phyloP scores from a whole-genome alignment of 2,329 filamentous ascomycete genomes.

The Pseudohalonectria lignicola region DNA sequence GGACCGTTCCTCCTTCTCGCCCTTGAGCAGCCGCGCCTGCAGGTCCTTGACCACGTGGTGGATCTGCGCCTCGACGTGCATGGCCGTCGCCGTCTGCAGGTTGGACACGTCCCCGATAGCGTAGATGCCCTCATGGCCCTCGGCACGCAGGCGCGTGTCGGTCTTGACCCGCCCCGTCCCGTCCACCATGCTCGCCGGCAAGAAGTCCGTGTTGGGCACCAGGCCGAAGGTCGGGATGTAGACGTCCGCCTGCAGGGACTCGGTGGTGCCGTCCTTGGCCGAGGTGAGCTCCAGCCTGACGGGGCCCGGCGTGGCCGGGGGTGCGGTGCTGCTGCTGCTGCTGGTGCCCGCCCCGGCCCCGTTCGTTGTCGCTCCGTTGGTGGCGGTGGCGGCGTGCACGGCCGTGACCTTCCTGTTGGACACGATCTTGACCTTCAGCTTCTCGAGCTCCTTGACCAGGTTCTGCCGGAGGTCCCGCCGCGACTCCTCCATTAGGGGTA shows the following conservation, averaged over 20 bases:
- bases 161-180: slow-evolving; percentile 12
- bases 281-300: background rate
- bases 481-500: slow-evolving; percentile 24
- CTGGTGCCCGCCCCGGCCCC: too few relatives aligned
- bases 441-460: slow-evolving; percentile 16
- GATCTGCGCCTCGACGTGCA: slow-evolving; percentile 13
- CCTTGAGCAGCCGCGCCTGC: slow-evolving; percentile 8
- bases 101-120: slow-evolving; percentile 17
- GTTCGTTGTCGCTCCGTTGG: too few relatives aligned
- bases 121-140: slow-evolving; percentile 16
- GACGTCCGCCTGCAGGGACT: slow-evolving; percentile 12
- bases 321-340: slow-evolving; percentile 4
- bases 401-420: slow-evolving; percentile 24
- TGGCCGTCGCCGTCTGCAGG: slow-evolving; percentile 11
- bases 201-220: slow-evolving; percentile 25
- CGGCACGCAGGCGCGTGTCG: slow-evolving; percentile 12
- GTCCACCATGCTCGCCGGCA: slow-evolving; percentile 15
- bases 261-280: slow-evolving; percentile 3
- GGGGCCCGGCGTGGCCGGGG: background rate
- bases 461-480: slow-evolving; percentile 26
- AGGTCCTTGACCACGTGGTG: slow-evolving; percentile 12
- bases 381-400: slow-evolving; percentile 3
- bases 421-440: slow-evolving; percentile 30
- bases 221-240: slow-evolving; percentile 36
- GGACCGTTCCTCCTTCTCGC: background rate